phyloP scores from a whole-genome alignment of 2,329 filamentous ascomycete genomes.

The Pleurostoma richardsiae region DNA sequence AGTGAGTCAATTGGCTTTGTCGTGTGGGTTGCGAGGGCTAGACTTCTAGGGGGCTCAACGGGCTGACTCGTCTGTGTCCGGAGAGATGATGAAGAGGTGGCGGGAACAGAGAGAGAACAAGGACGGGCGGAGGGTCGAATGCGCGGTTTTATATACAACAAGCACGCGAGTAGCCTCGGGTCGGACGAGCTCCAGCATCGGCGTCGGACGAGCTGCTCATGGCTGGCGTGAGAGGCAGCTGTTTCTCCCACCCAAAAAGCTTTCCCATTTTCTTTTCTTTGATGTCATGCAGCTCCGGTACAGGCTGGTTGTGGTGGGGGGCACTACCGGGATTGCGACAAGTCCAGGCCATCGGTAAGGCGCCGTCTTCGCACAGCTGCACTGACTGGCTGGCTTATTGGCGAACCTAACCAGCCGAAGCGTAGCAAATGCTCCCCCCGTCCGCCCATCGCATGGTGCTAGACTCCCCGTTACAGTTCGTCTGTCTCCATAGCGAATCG shows the following conservation, averaged over 20 bases:
- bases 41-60: too few species aligned
- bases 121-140: not conserved
- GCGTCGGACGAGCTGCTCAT: not conserved
- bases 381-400: not conserved
- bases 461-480: too few species aligned
- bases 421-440: not conserved
- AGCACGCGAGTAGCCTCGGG: not conserved
- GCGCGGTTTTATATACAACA: not conserved
- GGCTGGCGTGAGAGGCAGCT: not conserved
- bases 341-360: not conserved
- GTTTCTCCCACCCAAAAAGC: not conserved
- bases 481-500: too few species aligned
- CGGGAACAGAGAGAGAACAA: not conserved
- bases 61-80: too few species aligned
- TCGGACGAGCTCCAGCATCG: not conserved
- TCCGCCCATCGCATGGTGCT: not conserved
- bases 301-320: not conserved
- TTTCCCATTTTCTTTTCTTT: not conserved
- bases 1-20: too few species aligned
- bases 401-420: not conserved
- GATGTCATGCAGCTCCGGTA: not conserved
- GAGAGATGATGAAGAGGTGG: too few species aligned
- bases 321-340: not conserved
- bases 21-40: too few species aligned
- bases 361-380: not conserved